phyloP scores from a whole-genome alignment of 2,329 filamentous ascomycete genomes.

The Colletotrichum coccodes region DNA sequence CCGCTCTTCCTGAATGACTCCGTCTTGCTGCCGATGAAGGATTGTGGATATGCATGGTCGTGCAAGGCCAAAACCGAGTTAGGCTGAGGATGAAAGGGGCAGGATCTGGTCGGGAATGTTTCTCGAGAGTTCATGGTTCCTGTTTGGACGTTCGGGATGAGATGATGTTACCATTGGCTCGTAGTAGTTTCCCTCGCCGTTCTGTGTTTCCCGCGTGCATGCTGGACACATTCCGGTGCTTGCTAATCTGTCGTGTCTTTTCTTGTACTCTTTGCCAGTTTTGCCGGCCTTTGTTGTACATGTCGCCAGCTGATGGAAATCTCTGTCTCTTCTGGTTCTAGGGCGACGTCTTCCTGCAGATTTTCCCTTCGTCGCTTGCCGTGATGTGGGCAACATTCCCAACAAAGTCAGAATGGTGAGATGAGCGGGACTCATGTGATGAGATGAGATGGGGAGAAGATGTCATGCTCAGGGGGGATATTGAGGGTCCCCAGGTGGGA shows the following conservation, averaged over 20 bases:
- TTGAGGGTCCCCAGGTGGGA: background rate
- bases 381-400: constrained; percentile 18
- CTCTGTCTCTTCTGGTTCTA: constrained; percentile 1
- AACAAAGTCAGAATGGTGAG: constrained; percentile 18
- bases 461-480: constrained; percentile 10
- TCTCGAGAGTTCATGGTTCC: background rate
- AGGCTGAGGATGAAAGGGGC: background rate
- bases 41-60: constrained; percentile 22
- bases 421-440: constrained; percentile 26
- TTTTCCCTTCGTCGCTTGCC: constrained; percentile 12
- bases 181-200: background rate
- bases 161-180: constrained; percentile 4
- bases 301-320: background rate
- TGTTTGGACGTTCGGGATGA: background rate
- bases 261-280: background rate
- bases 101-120: background rate
- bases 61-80: constrained; percentile 19
- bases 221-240: background rate
- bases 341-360: constrained; percentile 3
- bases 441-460: constrained; percentile 12
- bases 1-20: background rate
- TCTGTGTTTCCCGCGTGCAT: background rate
- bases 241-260: background rate
- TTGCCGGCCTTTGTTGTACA: background rate
- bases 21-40: constrained; percentile 16